Conservation (phyloP, 306 rosid genomes). For the Prosopis cineraria region DNA sequence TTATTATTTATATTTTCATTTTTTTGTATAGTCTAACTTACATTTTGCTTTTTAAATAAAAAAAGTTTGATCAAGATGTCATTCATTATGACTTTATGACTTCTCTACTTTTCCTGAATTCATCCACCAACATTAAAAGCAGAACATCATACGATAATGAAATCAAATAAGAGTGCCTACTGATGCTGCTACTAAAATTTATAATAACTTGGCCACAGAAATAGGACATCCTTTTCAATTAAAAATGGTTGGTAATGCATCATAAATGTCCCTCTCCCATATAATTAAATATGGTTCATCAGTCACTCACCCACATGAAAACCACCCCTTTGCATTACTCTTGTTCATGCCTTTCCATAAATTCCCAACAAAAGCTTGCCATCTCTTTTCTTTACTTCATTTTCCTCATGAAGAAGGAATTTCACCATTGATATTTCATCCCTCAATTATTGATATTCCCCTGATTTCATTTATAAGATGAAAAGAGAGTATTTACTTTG, state of each 20-base stretch:
- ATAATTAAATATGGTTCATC: slow-evolving; percentile 22
- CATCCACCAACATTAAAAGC: slow-evolving; percentile 43
- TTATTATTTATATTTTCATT: background rate
- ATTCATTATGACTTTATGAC: slow-evolving; percentile 19
- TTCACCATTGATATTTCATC: slow-evolving; percentile 5
- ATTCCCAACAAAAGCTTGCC: slow-evolving; percentile 33
- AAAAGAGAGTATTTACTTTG: too few relatives aligned
- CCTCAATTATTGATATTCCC: too few relatives aligned
- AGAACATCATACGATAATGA: background rate
- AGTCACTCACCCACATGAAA: slow-evolving; percentile 30
- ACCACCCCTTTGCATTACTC: background rate
- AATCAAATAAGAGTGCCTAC: background rate
- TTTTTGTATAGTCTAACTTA: background rate
- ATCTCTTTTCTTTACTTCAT: background rate
- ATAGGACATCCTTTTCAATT: slow-evolving; percentile 37
- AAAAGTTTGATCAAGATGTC: slow-evolving; percentile 1
- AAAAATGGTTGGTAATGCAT: slow-evolving; percentile 46
- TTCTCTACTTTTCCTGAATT: slow-evolving; percentile 18
- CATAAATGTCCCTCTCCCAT: slow-evolving; percentile 36
- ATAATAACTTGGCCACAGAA: background rate
- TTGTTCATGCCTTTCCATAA: slow-evolving; percentile 26
- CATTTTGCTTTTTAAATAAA: background rate
- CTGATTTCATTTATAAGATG: too few relatives aligned
- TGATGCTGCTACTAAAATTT: background rate
- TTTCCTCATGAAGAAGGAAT: background rate